Base-by-base conservation (phyloP, 2,329 filamentous ascomycete species). In the Ophiocordyceps camponoti-floridani region DNA sequence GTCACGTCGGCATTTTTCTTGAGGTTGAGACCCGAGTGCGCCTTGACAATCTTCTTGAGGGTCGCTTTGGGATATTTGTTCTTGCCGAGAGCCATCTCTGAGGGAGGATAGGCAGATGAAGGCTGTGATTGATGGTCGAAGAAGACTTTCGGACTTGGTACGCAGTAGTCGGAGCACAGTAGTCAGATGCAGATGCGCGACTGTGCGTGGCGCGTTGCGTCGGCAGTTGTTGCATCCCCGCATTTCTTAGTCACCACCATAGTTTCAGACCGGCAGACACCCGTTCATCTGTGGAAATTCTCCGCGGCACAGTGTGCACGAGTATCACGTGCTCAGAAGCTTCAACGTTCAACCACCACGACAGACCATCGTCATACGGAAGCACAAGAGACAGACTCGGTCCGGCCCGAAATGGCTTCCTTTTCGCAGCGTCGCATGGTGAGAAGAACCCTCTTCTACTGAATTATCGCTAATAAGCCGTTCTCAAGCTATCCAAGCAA, bases 41-140 rank as follows among this genome's bases (percentile, higher is more conserved):
- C 86, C 64, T 94, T 94, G 55, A 93, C 72, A 48, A 93, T 89
- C 62, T 87, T 88, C 62, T 87, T 91, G 53, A 94, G 70, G 0
- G 84, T 91, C 16, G 77, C 79, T 49, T 87, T 79, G 11, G 87
- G 87, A 56, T 94, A 94, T 13, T 84, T 69, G 53, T 86, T 89
- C 56, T 81, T 79, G 19, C 76, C 69, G 12, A 61, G 53, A 4
- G 58, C 59, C 60, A 63, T 63, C n/a, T 30, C 4, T 41, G 18
- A 26, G 43, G n/a, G 18, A 13, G 12, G 28, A 30, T 30, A 30
- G 28, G 28, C 12, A 30, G 28, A 30, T 30, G 28, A 12, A 30
- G 28, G 8, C 12, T 30, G 28, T 8, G 28, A 10, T 30, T 30
- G 28, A 4, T 40, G 37, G 37, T 13, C 37, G 37, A 40, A 19